Percentiles rank a stretch among this genome's conserved stretches.
These are phyloP conservation scores for Ophiostoma sp. DNA, from an alignment of 2,329 filamentous ascomycete genomes.

Conservation along the genomic window DNA sequence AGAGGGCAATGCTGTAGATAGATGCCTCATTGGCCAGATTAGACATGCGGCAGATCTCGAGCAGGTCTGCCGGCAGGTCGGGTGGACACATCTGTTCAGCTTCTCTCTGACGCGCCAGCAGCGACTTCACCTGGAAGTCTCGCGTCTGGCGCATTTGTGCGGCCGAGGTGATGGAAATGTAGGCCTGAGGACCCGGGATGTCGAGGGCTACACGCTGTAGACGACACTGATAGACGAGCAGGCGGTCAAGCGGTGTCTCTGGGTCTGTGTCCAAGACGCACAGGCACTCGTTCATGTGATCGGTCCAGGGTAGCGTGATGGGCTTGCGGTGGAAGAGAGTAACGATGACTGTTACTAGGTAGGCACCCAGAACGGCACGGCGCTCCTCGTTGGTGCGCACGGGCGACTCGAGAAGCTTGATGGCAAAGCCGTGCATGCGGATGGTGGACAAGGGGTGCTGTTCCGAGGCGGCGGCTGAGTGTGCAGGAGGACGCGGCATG, in stretches of 20 bases:
- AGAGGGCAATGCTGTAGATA: conserved; percentile 16
- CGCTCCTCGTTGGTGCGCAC: conserved; percentile 22
- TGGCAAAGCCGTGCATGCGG: conserved; percentile 20
- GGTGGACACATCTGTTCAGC: background rate
- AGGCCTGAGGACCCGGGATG: background rate
- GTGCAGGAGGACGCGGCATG: background rate
- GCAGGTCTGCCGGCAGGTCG: background rate
- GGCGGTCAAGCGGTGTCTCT: conserved; percentile 21
- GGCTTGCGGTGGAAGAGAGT: conserved; percentile 37
- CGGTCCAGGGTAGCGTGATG: conserved; percentile 56
- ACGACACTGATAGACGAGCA: conserved; percentile 25
- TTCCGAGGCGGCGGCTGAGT: background rate
- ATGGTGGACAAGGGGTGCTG: conserved; percentile 4
- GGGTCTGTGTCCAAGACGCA: conserved; percentile 39
- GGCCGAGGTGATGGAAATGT: background rate
- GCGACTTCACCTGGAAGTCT: conserved; percentile 20
- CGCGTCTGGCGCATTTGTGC: conserved; percentile 13
- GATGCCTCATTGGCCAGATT: conserved; percentile 18
- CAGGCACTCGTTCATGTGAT: conserved; percentile 59
- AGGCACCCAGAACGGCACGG: conserved; percentile 20
- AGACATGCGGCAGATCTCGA: conserved; percentile 9
- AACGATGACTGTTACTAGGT: conserved; percentile 17
- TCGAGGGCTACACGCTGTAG: conserved; percentile 21
- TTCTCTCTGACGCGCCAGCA: conserved; percentile 10
- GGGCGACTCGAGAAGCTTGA: conserved; percentile 18